Evolutionary conservation across 768 basidiomycete genomes (phyloP), one percentile per base, ranked within the genome.

Genomic region (Mycena haematopus): DNA sequence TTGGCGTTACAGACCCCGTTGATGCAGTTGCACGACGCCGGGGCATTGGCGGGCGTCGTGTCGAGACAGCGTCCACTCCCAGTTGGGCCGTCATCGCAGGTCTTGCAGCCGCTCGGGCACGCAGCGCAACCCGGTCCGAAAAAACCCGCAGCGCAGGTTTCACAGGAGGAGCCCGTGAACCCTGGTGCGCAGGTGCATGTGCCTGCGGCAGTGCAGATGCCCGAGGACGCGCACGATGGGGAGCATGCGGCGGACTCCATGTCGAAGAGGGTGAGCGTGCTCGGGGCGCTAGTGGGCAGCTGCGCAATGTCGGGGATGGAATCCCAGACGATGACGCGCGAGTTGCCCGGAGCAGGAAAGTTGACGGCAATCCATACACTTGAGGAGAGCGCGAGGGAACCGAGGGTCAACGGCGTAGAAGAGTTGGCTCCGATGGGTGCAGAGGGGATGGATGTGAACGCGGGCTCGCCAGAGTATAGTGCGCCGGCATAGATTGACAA

Each of bases 21-120:
- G 59, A 86, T 61, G 69, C 93, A 95, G 68, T 91, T 89, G 74
- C 93, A 95, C 19, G 80, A 80, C 35, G 84, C 82, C 1, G 88
- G 84, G 0, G 82, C 71, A 54, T 84, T 80, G 35, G 71, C 29
- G 70, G n/a, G 75, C 0, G 72, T 64, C 1, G 83, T 73, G 24
- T 78, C 71, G 50, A 91, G 77, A 72, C 93, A 96, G 40, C 79
- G 77, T 0, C 93, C 93, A 1, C 84, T 83, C 0, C 93, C 93
- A 0, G 84, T 83, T 42, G 88, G 84, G 14, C 93, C 93, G 6
- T 91, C 88, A 65, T 93, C 89, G 72, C 93, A 95, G 6, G 82
- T 74, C 0, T 76, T 69, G 70, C 93, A 94, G 3, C 82, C 84
- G 2, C 78, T 72, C 0, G 89, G 89, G 61, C 92, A 93, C 2